Evolutionary conservation across 2,329 filamentous ascomycete genomes (phyloP).

Genomic region (Alternaria tenuissima): DNA sequence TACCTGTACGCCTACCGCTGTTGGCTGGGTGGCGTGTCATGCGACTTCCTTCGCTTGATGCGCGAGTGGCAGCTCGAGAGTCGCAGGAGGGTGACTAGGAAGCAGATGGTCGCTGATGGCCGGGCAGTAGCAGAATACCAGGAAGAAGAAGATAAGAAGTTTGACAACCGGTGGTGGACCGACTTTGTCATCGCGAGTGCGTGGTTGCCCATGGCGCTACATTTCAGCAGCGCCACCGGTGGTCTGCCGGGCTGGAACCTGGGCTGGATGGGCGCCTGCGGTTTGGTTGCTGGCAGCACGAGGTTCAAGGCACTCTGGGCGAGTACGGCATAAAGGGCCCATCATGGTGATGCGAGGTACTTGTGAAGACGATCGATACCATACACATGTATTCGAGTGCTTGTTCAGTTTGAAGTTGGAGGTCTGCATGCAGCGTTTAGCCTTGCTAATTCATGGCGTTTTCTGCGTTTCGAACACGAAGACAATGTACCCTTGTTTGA

Average conservation of each 20-base stretch:
- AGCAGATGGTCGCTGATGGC: slow-evolving; percentile 40
- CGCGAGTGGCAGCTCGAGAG: slow-evolving; percentile 55
- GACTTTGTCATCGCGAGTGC: slow-evolving; percentile 53
- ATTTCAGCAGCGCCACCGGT: slow-evolving; percentile 49
- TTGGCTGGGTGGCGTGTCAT: slow-evolving; percentile 55
- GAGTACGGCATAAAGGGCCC: slow-evolving; percentile 22
- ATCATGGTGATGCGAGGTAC: background rate
- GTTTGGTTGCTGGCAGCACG: slow-evolving; percentile 51
- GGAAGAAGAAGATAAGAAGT: slow-evolving; percentile 49
- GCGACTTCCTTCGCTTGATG: slow-evolving; percentile 54
- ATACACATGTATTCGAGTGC: slow-evolving; percentile 15
- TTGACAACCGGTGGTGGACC: slow-evolving; percentile 53
- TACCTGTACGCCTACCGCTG: slow-evolving; percentile 54
- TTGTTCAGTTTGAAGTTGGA: background rate
- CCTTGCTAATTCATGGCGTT: background rate
- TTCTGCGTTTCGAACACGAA: background rate
- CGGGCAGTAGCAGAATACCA: slow-evolving; percentile 42
- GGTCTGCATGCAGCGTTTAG: background rate
- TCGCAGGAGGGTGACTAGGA: slow-evolving; percentile 40
- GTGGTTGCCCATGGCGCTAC: slow-evolving; percentile 56
- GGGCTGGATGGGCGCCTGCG: slow-evolving; percentile 55
- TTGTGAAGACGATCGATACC: background rate
- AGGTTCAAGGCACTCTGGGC: slow-evolving; percentile 39
- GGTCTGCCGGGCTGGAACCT: slow-evolving; percentile 56
- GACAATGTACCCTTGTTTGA: background rate